Base-by-base conservation (phyloP, 2,329 filamentous ascomycete species). In the Penicillium hordei region DNA sequence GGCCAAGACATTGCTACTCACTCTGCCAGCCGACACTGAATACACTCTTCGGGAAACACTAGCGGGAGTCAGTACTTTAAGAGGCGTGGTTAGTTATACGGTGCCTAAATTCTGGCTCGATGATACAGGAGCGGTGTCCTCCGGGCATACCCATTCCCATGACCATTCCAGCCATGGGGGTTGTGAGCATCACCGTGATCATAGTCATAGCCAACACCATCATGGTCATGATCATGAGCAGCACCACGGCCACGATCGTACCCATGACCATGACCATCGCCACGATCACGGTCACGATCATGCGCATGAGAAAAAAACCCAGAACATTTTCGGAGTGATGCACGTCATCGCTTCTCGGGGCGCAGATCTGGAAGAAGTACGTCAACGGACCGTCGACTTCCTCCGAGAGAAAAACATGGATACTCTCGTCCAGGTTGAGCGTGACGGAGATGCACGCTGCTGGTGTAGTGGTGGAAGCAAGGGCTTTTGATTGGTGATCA, bases 91-190 rank as follows among this genome's bases (percentile, higher is more conserved):
- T 0, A 88, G 89, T 52, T 97, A 97, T 69, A 83, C 89, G 0
- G 90, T 90, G 1, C 93, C 93, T 8, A 89, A 92, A 67, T 97
- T 97, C 70, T 99, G 94, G 94, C 79, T 94, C 15, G 91, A 95
- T 66, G 92, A 96, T 62, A 79, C 79, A 31, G 79, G 73, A 17
- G 70, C 71, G 2, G 70, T 74, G 21, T 71, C 77, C 50, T 73
- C 75, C 0, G 74, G 58, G 0, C 60, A 78, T 54, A 69, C 68
- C 7, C 77, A 80, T 59, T 71, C 70, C 10, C 77, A 81, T 58
- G 46, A 50, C 7, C 61, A 66, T 45, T 46, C 40, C 21, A 23
- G 21, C 27, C 56, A 68, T 51, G 72, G 74, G 19, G 71, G 76
- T 39, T 68, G 73, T 55, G 57, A 64, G 48, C 52, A 69, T 55